Base-by-base conservation (phyloP, 371 early-diverging fungal species). In the Fennellomyces sp. region DNA sequence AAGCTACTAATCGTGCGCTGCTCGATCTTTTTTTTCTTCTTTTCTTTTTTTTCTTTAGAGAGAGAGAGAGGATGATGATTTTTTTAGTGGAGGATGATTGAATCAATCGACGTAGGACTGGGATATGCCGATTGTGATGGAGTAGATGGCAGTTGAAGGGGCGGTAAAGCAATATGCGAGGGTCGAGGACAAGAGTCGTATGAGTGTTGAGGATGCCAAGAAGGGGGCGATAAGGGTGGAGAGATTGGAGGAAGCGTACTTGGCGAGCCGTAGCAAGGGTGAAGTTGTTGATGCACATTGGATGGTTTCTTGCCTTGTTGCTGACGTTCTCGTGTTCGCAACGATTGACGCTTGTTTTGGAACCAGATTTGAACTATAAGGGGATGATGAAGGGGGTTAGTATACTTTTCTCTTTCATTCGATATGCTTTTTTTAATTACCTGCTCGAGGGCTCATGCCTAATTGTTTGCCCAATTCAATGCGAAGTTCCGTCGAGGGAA, bases 301-400 rank as follows among this genome's bases (percentile, higher is more conserved):
- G 35, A 33, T 13, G 35, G 8, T 33, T 33, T 33, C 35, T 33
- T 8, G 13, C 35, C 31, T 74, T 72, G 39, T 60, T 66, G 28
- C 66, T 60, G 67, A 31, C 70, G 63, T 63, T 73, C 71, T 75
- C 73, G 68, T 62, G 86, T 62, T 61, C 89, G 66, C 26, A 76
- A 58, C 0, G 80, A 75, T 61, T 88, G 88, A 23, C 97, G 85
- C 56, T 92, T 88, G 75, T 97, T 97, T 73, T 97, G 97, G 74
- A 97, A 97, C 97, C 97, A 96, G 28, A 96, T 92, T 66, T 97
- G 94, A 0, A 97, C 92, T n/a, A n/a, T n/a, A n/a, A n/a, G n/a
- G n/a, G n/a, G n/a, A n/a, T n/a, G n/a, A n/a, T n/a, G n/a, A n/a
- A n/a, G n/a, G n/a, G n/a, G n/a, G n/a, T n/a, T n/a, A n/a, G n/a